Base-by-base conservation (phyloP, 768 basidiomycete genomes). In the Termitomyces titanicus region DNA sequence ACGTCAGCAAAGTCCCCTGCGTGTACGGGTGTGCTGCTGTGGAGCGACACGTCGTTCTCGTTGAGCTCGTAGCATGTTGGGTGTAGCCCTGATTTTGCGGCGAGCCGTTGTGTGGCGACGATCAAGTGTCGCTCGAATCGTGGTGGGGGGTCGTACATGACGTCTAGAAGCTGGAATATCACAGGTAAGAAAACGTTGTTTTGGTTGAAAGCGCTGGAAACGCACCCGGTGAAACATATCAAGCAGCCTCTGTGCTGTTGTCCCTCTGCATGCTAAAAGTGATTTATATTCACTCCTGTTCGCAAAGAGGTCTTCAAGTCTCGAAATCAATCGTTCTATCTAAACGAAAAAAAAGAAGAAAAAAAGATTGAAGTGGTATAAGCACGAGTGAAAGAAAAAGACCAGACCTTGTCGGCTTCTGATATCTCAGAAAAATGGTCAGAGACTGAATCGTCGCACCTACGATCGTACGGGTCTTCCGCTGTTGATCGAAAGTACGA, bases 151-250 rank as follows among this genome's bases (percentile, higher is more conserved):
- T 51, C 49, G 33, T 29, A 43, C 35, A 49, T 37, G 48, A 51
- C 43, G 35, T 56, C 49, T 29, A 56, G 22, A 31, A 56, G 43
- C 55, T 56, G 20, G 3, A 44, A 12, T 7, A 25, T 17, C 31
- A 31, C 8, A 11, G 8, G 24, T 15, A 35, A 17, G 3, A 8
- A 18, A 24, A 34, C n/a, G n/a, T n/a, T n/a, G 3, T 3, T 15
- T 12, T 25, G 2, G 6, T 9, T 12, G 2, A 9, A 15, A 29
- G 38, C 9, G 33, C 35, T n/a, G 17, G 15, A 5, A 24, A 17
- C 12, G 34, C 39, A 56, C 55, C 49, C 48, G 47, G 24, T 56
- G 55, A 18, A 56, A 51, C 49, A 50, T 31, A 25, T 56, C 49
- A 22, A 56, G 55, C 5, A 56, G 42, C 20, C 17, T 43, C 35